Conservation (phyloP, 176 grass and related monocot genomes). For the Canna indica region DNA sequence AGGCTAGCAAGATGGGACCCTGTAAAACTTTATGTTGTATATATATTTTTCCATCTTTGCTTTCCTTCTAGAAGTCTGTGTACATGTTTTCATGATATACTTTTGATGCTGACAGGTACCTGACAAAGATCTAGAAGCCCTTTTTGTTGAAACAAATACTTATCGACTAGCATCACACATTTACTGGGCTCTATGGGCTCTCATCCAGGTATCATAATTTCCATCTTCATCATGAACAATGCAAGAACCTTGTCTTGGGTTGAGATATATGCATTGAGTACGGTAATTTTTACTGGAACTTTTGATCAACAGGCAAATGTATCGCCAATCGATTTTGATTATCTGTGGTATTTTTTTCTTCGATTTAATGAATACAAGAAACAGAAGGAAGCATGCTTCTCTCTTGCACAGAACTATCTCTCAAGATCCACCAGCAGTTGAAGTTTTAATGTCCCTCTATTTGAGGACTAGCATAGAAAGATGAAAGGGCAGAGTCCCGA, state of each 20-base stretch:
- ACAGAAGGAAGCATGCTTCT: conserved; percentile 51
- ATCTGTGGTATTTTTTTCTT: conserved; percentile 76
- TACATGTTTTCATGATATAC: neutral
- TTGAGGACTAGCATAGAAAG: neutral
- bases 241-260: neutral
- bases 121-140: conserved; percentile 46
- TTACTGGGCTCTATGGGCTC: conserved; percentile 91
- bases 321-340: conserved; percentile 89
- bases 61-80: neutral
- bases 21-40: neutral
- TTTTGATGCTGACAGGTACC: conserved; percentile 29
- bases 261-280: neutral
- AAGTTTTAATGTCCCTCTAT: neutral
- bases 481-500: neutral
- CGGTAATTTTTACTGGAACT: neutral
- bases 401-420: conserved; percentile 39
- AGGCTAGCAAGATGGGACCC: neutral
- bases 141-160: conserved; percentile 88
- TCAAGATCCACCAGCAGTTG: conserved; percentile 2
- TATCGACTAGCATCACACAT: conserved; percentile 77
- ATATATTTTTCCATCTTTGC: neutral
- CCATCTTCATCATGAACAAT: neutral
- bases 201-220: conserved; percentile 56
- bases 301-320: conserved; percentile 56
- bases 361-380: conserved; percentile 90